These are phyloP conservation scores for Pseudogymnoascus sp. DNA, from an alignment of 2,329 filamentous ascomycete species.

Conservation along the genomic window DNA sequence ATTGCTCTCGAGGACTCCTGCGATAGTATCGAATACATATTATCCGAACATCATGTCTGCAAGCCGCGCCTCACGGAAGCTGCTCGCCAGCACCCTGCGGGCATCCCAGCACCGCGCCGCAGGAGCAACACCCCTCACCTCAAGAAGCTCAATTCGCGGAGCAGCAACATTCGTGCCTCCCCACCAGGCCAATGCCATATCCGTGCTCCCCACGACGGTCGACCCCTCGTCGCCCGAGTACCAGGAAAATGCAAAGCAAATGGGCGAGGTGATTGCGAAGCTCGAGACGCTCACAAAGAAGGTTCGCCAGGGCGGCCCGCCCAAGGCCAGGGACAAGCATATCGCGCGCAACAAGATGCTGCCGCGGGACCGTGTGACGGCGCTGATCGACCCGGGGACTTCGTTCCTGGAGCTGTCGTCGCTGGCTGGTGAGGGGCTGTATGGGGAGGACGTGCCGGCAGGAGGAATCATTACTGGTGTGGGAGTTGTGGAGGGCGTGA, in stretches of 20 bases:
- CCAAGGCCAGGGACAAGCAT: constrained; percentile 83
- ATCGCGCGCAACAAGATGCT: constrained; percentile 87
- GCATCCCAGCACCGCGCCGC: constrained; percentile 27
- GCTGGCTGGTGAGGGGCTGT: constrained; percentile 80
- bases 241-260: constrained; percentile 70
- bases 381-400: constrained; percentile 80
- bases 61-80: constrained; percentile 40
- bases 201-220: constrained; percentile 66
- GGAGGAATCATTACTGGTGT: constrained; percentile 91
- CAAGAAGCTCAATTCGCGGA: constrained; percentile 15
- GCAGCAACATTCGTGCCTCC: constrained; percentile 73
- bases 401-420: constrained; percentile 90
- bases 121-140: constrained; percentile 19
- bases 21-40: constrained; percentile 3
- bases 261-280: constrained; percentile 63
- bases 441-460: constrained; percentile 81
- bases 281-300: constrained; percentile 64
- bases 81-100: constrained; percentile 36
- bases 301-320: constrained; percentile 68
- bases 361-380: constrained; percentile 78
- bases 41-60: constrained; percentile 38
- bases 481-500: constrained; percentile 81
- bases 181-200: constrained; percentile 77
- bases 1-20: neutral
- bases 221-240: constrained; percentile 74